These are phyloP conservation scores for Cercospora sesami DNA, from an alignment of 2,329 filamentous ascomycete species.

Conservation along the genomic window DNA sequence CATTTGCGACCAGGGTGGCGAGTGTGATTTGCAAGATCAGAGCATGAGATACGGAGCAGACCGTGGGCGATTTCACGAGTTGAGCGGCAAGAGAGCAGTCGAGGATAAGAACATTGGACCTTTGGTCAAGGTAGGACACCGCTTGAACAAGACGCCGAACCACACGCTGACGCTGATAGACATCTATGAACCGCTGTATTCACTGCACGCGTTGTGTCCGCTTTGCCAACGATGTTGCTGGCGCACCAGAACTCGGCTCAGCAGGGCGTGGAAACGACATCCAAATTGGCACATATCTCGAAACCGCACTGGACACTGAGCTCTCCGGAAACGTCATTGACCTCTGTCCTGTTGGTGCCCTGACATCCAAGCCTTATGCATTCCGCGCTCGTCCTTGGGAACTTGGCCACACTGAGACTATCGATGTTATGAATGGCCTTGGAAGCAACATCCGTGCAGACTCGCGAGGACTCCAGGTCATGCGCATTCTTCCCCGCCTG, in stretches of 20 bases:
- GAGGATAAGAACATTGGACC: slow-evolving; percentile 99
- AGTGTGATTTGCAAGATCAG: slow-evolving; percentile 98
- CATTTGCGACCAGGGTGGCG: slow-evolving; percentile 97
- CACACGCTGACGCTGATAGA: slow-evolving; percentile 50
- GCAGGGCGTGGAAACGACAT: slow-evolving; percentile 94
- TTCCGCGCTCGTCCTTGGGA: slow-evolving; percentile 98
- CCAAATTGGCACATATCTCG: slow-evolving; percentile 97
- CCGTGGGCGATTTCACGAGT: slow-evolving; percentile 93
- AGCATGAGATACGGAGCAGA: slow-evolving; percentile 98
- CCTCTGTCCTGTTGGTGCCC: slow-evolving; percentile 92
- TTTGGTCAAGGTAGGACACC: slow-evolving; percentile 68
- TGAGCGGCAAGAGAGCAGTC: slow-evolving; percentile 92
- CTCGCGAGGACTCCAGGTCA: slow-evolving; percentile 89
- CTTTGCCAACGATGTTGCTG: slow-evolving; percentile 96
- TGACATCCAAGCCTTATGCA: slow-evolving; percentile 96
- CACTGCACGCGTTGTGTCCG: slow-evolving; percentile 98
- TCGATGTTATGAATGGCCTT: slow-evolving; percentile 89
- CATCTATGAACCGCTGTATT: slow-evolving; percentile 99
- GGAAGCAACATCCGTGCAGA: slow-evolving; percentile 95
- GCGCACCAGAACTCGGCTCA: slow-evolving; percentile 91
- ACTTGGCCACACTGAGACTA: slow-evolving; percentile 90
- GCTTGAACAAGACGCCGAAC: neutral
- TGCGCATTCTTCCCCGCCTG: slow-evolving; percentile 87
- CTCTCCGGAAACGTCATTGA: slow-evolving; percentile 97
- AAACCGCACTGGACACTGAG: slow-evolving; percentile 90